A percentile compares a stretch with the other conserved stretches of the same genome.
phyloP scores from a whole-genome alignment of 2,329 filamentous ascomycete genomes.

The Pestalotiopsis fici region DNA sequence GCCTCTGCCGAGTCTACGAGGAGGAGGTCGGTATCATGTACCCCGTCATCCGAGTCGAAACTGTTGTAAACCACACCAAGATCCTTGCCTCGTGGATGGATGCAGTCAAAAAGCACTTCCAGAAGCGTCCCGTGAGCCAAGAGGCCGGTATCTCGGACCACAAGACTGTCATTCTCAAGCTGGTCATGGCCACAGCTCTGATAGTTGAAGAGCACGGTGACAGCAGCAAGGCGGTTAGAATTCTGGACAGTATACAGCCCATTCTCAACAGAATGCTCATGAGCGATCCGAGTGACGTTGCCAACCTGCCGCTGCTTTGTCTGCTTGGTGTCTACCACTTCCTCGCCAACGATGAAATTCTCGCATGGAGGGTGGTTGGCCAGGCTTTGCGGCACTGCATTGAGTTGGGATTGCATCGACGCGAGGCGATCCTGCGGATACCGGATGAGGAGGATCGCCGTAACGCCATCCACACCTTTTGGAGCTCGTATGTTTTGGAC shows the following conservation, averaged over 20 bases:
- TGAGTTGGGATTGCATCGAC: constrained; percentile 80
- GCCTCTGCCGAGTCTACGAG: constrained; percentile 78
- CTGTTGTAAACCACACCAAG: constrained; percentile 69
- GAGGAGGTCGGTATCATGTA: constrained; percentile 95
- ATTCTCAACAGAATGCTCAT: constrained; percentile 68
- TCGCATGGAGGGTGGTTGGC: constrained; percentile 86
- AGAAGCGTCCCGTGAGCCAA: constrained; percentile 30
- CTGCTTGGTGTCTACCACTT: constrained; percentile 71
- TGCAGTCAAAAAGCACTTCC: constrained; percentile 35
- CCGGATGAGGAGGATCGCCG: constrained; percentile 67
- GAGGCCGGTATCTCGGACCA: constrained; percentile 45
- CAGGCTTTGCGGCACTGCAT: constrained; percentile 78
- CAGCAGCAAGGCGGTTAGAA: constrained; percentile 69
- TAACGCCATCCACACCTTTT: constrained; percentile 74
- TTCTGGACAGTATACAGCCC: constrained; percentile 77
- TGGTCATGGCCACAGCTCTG: constrained; percentile 78
- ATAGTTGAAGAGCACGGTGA: constrained; percentile 78
- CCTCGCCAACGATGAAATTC: constrained; percentile 79
- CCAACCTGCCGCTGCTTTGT: constrained; percentile 51
- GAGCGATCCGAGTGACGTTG: constrained; percentile 49
- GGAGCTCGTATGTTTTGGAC: constrained; percentile 84
- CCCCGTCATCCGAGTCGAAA: constrained; percentile 76
- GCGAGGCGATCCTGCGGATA: constrained; percentile 72
- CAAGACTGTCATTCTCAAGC: constrained; percentile 72
- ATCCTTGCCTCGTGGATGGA: constrained; percentile 74